Evolutionary conservation across 2,329 filamentous ascomycete genomes (phyloP).

Genomic region (Xylaria hypoxylon): DNA sequence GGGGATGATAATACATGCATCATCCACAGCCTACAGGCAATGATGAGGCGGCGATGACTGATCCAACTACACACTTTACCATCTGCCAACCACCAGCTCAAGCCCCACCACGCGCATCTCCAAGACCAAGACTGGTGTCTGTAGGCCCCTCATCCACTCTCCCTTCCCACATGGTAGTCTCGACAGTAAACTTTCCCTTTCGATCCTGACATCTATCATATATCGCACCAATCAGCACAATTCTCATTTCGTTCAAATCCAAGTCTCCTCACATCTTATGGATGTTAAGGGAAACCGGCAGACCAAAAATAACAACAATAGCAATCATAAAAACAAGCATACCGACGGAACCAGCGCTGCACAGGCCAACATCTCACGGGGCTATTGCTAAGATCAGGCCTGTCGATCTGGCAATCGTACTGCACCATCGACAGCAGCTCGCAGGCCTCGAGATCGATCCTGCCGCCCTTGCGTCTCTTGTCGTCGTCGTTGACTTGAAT

Average conservation of each 20-base stretch:
- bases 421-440: slow-evolving; percentile 69
- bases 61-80: background rate
- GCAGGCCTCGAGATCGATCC: slow-evolving; percentile 66
- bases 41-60: no score
- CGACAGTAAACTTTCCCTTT: slow-evolving; percentile 68
- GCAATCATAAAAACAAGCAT: slow-evolving; percentile 45
- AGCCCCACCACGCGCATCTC: slow-evolving; percentile 30
- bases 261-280: background rate
- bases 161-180: slow-evolving; percentile 73
- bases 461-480: slow-evolving; percentile 63
- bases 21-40: background rate
- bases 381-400: slow-evolving; percentile 59
- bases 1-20: background rate
- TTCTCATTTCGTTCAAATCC: background rate
- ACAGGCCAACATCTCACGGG: slow-evolving; percentile 67
- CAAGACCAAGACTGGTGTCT: slow-evolving; percentile 12
- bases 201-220: slow-evolving; percentile 66
- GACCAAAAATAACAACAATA: background rate
- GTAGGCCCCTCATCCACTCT: slow-evolving; percentile 37
- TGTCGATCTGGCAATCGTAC: slow-evolving; percentile 68
- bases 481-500: slow-evolving; percentile 63
- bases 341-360: slow-evolving; percentile 71
- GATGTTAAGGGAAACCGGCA: background rate
- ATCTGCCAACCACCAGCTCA: slow-evolving; percentile 4
- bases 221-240: slow-evolving; percentile 6